These are phyloP conservation scores for Trebouxia sp. DNA, from an alignment of 139 green algal species.

Conservation along the genomic window DNA sequence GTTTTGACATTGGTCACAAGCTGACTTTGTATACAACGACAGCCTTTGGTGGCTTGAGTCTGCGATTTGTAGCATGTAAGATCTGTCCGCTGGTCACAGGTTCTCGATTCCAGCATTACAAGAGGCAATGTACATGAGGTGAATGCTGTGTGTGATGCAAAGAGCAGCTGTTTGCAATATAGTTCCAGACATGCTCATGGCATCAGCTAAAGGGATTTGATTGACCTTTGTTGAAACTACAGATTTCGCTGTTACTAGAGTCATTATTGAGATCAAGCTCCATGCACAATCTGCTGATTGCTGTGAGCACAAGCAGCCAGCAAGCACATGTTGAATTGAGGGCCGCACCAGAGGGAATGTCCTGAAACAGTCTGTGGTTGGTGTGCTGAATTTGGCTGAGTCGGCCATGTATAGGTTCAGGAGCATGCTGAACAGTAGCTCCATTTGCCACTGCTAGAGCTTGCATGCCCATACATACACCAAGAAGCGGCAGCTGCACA, in stretches of 20 bases:
- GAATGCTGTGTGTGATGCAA: neutral
- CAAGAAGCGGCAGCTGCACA: slow-evolving; percentile 81
- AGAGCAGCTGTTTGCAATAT: too few relatives aligned
- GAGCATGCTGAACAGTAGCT: slow-evolving; percentile 64
- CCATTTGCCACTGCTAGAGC: slow-evolving; percentile 82
- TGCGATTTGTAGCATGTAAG: too few relatives aligned
- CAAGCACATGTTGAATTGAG: neutral
- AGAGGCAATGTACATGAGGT: neutral
- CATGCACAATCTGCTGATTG: too few relatives aligned
- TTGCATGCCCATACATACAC: slow-evolving; percentile 97
- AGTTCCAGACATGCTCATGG: too few relatives aligned
- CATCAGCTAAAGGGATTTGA: too few relatives aligned
- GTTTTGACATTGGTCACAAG: neutral
- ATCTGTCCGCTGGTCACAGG: too few relatives aligned
- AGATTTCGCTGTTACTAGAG: too few relatives aligned
- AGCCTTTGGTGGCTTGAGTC: too few relatives aligned
- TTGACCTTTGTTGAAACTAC: too few relatives aligned
- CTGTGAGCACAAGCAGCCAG: neutral
- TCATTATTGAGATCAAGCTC: too few relatives aligned
- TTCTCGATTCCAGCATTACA: too few relatives aligned
- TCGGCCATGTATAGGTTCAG: slow-evolving; percentile 90
- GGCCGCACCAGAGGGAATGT: slow-evolving; percentile 69
- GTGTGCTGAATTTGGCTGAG: slow-evolving; percentile 75
- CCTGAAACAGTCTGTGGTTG: slow-evolving; percentile 77
- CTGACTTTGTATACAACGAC: too few relatives aligned